Percentiles rank a stretch among this genome's conserved stretches.
These are phyloP conservation scores for Chrysanthemum lavandulifolium DNA, from an alignment of 129 eudicot species.

Conservation along the genomic window DNA sequence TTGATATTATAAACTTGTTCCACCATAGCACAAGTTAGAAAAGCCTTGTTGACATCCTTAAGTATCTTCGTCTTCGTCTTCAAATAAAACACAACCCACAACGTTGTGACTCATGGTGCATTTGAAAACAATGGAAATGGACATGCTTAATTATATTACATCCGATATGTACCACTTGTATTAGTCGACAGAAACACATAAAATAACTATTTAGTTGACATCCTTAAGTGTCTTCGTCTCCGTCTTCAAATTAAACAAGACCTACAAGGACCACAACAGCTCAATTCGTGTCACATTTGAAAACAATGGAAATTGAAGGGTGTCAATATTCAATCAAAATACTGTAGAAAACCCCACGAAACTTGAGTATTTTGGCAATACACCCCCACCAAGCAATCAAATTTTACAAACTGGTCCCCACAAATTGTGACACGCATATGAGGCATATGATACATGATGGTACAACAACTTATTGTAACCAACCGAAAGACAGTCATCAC, in stretches of 20 bases:
- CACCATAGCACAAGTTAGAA: too few species aligned
- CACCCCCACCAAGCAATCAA: slow-evolving; percentile 34
- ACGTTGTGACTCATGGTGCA: too few species aligned
- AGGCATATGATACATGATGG: slow-evolving; percentile 27
- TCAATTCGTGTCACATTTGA: slow-evolving; percentile 24
- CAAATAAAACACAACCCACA: neutral
- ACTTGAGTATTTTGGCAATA: slow-evolving; percentile 19
- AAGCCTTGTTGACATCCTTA: neutral
- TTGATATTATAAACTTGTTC: too few species aligned
- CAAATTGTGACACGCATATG: slow-evolving; percentile 24
- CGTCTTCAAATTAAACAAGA: neutral
- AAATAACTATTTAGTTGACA: neutral
- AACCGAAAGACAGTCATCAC: slow-evolving; percentile 39
- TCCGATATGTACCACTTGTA: too few species aligned
- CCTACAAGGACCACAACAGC: slow-evolving; percentile 17
- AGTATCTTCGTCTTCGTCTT: neutral
- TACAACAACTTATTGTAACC: slow-evolving; percentile 35
- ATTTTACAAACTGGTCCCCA: slow-evolving; percentile 34
- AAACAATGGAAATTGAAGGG: slow-evolving; percentile 21
- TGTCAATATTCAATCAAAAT: slow-evolving; percentile 16
- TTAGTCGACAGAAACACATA: too few species aligned
- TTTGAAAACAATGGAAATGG: too few species aligned
- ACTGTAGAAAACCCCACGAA: slow-evolving; percentile 22
- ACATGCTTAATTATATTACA: too few species aligned
- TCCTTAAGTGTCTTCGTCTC: neutral